Evolutionary conservation across 208 protist genomes (phyloP), one percentile per base, ranked within the genome.

Genomic region (Crithidia fasciculata): DNA sequence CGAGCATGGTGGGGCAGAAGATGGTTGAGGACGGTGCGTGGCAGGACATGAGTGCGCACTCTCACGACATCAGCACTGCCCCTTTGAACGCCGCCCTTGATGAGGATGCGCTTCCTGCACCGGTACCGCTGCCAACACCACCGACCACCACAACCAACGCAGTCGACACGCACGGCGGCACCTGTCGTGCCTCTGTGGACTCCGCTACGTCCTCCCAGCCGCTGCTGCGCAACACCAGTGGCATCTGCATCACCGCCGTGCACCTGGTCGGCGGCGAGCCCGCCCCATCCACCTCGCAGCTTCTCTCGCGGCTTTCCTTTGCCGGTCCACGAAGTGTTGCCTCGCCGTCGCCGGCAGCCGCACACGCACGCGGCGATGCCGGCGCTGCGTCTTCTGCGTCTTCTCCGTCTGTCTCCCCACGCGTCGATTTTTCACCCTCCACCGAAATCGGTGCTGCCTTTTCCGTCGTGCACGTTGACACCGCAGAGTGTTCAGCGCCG

Each of bases 201-300:
- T 19, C 60, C 9, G 28, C 39, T 9, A 41, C 62, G 2, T 55
- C 64, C 7, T 52, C 52, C 9, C 49, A 69, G 40, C 52, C 64
- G 8, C 2, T 40, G 40, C 3, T 18, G 64, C 64, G 64, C 40
- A 59, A 54, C 53, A 57, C 16, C 52, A 69, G 64, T 40, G 64
- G 64, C 39, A 69, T 69, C 53, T 69, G 39, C 64, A 69, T 69
- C 40, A 59, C 53, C 0, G 49, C 64, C 2, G 64, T 69, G 18
- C 64, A 69, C 40, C 64, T 69, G 12, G 53, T 59, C 4, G 18
- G 18, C 2, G 64, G 64, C 3, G 64, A 69, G 40, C 64, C 64
- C 10, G 37, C 64, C 10, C 64, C 49, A 8, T 69, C 64, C 8
- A 69, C 64, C 9, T 69, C 64, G 53, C 49, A 69, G 37, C 64